Percentiles rank a stretch among this genome's conserved stretches.
Conservation (phyloP, 495 filamentous ascomycete genomes). For the Penicillium silybi region DNA sequence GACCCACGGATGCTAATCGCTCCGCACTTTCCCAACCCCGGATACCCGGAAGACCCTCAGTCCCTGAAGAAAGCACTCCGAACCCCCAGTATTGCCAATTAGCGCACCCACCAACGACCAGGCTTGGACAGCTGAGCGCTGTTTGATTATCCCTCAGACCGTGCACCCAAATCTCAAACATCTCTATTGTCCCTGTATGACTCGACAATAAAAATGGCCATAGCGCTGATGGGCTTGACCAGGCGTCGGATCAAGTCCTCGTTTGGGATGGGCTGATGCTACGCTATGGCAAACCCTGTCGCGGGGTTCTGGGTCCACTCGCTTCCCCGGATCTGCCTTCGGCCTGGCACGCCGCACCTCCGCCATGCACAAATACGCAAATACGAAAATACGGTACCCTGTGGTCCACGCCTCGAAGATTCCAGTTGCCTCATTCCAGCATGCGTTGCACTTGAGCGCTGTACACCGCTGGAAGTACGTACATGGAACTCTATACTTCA, state of each 20-base stretch:
- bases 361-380: no score
- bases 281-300: background rate
- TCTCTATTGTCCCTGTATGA: background rate
- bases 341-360: background rate
- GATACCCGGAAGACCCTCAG: background rate
- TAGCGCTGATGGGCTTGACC: background rate
- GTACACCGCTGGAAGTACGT: background rate
- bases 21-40: background rate
- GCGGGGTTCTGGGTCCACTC: background rate
- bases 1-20: background rate
- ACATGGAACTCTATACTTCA: background rate
- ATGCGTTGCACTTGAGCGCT: background rate
- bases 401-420: no score
- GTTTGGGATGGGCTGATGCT: slow-evolving; percentile 1
- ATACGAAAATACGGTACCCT: no score
- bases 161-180: background rate
- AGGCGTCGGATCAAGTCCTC: background rate
- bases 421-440: background rate
- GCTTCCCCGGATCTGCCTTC: slow-evolving; percentile 7
- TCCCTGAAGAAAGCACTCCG: background rate
- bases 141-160: background rate
- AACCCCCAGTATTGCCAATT: background rate
- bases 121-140: background rate
- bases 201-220: background rate
- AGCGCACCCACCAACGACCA: background rate